Evolutionary conservation across 108 stramenopile genomes (phyloP).

Genomic region (Fistulifera pelliculosa): DNA sequence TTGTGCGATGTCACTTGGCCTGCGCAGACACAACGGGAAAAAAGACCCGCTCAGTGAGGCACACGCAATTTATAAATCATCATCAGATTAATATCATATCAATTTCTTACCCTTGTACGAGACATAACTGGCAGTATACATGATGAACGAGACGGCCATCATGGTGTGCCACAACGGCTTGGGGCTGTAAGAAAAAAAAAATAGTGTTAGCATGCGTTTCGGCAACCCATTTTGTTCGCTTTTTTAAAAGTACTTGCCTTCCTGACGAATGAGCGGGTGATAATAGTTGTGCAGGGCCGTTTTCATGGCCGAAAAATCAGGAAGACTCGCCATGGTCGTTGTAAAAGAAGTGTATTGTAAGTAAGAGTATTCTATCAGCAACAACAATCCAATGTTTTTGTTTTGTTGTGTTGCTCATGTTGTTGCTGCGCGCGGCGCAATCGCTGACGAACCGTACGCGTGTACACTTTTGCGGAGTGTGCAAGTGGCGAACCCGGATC

Average conservation of each 20-base stretch:
- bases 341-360: too few relatives aligned
- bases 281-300: slow-evolving; percentile 5
- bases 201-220: background rate
- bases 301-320: too few relatives aligned
- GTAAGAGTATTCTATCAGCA: too few relatives aligned
- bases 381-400: too few relatives aligned
- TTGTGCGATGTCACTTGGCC: slow-evolving; percentile 11
- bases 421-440: too few relatives aligned
- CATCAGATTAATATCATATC: background rate
- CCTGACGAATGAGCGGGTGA: slow-evolving; percentile 7
- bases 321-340: too few relatives aligned
- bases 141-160: slow-evolving; percentile 44
- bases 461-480: too few relatives aligned
- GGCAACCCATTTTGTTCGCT: slow-evolving; percentile 1
- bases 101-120: slow-evolving; percentile 38
- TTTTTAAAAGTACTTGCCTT: slow-evolving; percentile 1
- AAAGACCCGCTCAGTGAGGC: background rate
- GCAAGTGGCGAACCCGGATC: too few relatives aligned
- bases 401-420: too few relatives aligned
- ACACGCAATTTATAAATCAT: background rate
- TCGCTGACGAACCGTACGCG: too few relatives aligned
- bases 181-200: slow-evolving; percentile 11
- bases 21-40: background rate
- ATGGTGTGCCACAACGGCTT: slow-evolving; percentile 56
- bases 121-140: slow-evolving; percentile 49